Evolutionary conservation across 2,329 filamentous ascomycete genomes (phyloP).

Genomic region (Colletotrichum costaricense): DNA sequence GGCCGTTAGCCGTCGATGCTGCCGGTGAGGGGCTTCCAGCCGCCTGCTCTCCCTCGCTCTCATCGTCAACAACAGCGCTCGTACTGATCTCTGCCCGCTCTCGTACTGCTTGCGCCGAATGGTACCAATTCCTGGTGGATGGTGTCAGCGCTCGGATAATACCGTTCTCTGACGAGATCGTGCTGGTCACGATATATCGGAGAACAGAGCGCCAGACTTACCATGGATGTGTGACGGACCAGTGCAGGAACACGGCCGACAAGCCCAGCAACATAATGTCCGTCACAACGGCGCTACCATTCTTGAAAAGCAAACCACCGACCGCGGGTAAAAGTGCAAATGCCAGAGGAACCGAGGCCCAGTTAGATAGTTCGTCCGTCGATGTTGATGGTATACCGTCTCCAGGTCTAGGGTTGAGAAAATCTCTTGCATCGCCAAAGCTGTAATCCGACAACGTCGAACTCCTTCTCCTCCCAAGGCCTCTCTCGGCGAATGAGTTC

Average conservation of each 20-base stretch:
- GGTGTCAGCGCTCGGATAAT: slow-evolving; percentile 25
- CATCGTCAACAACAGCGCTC: slow-evolving; percentile 56
- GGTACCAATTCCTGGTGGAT: slow-evolving; percentile 75
- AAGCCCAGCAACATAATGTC: slow-evolving; percentile 85
- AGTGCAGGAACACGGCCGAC: slow-evolving; percentile 89
- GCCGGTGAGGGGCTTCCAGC: slow-evolving; percentile 24
- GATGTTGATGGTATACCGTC: slow-evolving; percentile 16
- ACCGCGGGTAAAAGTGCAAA: slow-evolving; percentile 88
- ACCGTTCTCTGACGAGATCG: neutral
- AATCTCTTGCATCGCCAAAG: slow-evolving; percentile 74
- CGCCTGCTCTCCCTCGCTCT: slow-evolving; percentile 53
- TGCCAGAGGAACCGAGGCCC: slow-evolving; percentile 83
- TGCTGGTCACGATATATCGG: neutral
- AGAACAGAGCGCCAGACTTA: slow-evolving; percentile 52
- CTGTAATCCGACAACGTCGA: slow-evolving; percentile 84
- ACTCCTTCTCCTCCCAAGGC: slow-evolving; percentile 68
- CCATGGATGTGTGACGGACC: slow-evolving; percentile 93
- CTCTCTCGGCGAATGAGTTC: slow-evolving; percentile 41
- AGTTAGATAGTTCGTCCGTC: slow-evolving; percentile 60
- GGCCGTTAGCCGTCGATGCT: slow-evolving; percentile 17
- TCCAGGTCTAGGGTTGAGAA: slow-evolving; percentile 66
- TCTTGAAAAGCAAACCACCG: slow-evolving; percentile 85
- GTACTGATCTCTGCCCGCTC: slow-evolving; percentile 58
- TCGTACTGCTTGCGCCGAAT: slow-evolving; percentile 73
- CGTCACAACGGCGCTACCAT: slow-evolving; percentile 85